Evolutionary conservation across 176 grass and related monocot species (phyloP).

Genomic region (Thalia dealbata): DNA sequence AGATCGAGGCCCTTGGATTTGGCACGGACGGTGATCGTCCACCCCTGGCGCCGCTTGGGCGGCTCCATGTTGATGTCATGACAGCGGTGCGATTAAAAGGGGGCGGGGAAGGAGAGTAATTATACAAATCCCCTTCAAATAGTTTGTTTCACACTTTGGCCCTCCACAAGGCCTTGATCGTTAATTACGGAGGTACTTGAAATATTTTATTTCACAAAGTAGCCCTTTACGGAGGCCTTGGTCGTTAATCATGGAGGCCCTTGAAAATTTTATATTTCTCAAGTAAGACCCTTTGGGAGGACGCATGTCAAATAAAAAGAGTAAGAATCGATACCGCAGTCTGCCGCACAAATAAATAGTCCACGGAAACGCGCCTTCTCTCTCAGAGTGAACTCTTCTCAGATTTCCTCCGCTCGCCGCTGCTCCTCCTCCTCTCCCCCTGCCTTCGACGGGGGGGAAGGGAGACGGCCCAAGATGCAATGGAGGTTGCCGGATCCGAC

Average conservation of each 20-base stretch:
- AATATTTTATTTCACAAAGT: too few relatives aligned
- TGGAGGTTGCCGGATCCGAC: conserved; percentile 48
- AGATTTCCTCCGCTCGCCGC: background rate
- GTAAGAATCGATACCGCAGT: background rate
- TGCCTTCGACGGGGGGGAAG: background rate
- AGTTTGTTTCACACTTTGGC: too few relatives aligned
- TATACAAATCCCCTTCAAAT: too few relatives aligned
- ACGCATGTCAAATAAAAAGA: too few relatives aligned
- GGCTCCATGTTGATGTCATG: background rate
- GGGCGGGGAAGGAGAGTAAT: background rate
- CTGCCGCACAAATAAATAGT: background rate
- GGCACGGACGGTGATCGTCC: conserved; percentile 45
- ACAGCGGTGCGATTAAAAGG: too few relatives aligned
- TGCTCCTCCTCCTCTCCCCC: background rate
- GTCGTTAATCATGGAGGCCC: too few relatives aligned
- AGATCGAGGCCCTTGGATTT: conserved; percentile 46
- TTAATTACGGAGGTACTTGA: too few relatives aligned
- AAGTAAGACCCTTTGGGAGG: too few relatives aligned
- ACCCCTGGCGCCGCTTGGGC: conserved; percentile 20
- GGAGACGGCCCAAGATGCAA: conserved; percentile 45
- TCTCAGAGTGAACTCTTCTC: background rate
- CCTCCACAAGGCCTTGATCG: too few relatives aligned
- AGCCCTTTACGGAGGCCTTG: too few relatives aligned
- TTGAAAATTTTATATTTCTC: too few relatives aligned
- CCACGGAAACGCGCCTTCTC: background rate